Conservation (phyloP, 2,329 filamentous ascomycete species). For the Aspergillus awamori region DNA sequence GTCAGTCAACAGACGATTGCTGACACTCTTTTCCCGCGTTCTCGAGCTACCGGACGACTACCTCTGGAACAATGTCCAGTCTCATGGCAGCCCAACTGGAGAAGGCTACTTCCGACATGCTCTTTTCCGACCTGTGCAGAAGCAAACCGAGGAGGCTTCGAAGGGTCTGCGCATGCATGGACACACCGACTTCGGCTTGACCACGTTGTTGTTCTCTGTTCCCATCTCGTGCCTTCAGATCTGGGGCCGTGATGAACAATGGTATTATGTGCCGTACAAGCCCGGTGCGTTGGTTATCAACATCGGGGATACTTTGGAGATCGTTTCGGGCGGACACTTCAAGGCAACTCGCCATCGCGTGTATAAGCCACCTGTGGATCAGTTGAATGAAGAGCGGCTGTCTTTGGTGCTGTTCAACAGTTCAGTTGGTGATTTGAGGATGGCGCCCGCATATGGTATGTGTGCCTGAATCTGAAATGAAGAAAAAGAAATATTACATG, state of each 20-base stretch:
- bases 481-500: too few species aligned
- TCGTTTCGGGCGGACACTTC: constrained; percentile 52
- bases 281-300: constrained; percentile 55
- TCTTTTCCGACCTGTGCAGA: constrained; percentile 43
- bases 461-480: not conserved
- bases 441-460: constrained; percentile 44
- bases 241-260: constrained; percentile 48
- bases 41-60: constrained; percentile 51
- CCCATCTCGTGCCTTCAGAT: constrained; percentile 54
- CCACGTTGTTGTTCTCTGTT: constrained; percentile 52
- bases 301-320: constrained; percentile 50
- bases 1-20: constrained; percentile 50
- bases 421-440: constrained; percentile 48
- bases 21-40: constrained; percentile 48
- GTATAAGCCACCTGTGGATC: constrained; percentile 46
- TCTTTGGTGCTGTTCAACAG: constrained; percentile 51
- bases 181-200: constrained; percentile 54
- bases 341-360: constrained; percentile 52
- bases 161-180: constrained; percentile 47
- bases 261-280: constrained; percentile 50
- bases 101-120: constrained; percentile 54
- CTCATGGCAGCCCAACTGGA: constrained; percentile 46
- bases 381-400: constrained; percentile 30
- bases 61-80: constrained; percentile 50
- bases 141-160: constrained; percentile 42